Conservation (phyloP, 352 stramenopile species). For the Pilasporangium apinafurcum region DNA sequence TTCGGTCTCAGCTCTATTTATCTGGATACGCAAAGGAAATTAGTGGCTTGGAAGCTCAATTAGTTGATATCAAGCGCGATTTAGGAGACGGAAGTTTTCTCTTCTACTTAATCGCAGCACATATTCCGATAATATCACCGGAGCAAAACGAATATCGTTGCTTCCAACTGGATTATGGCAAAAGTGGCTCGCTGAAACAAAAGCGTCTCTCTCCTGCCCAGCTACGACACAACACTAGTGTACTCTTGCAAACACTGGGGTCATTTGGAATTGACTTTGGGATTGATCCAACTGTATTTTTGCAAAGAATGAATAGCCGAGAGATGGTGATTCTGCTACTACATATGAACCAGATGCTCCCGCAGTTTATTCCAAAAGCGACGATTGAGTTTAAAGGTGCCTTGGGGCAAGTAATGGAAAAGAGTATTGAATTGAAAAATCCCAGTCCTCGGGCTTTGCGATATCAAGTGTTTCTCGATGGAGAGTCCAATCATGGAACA, state of each 20-base stretch:
- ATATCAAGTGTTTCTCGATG: conserved; percentile 89
- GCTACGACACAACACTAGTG: conserved; percentile 44
- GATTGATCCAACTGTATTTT: conserved; percentile 40
- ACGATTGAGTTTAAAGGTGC: conserved; percentile 90
- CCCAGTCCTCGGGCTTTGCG: conserved; percentile 69
- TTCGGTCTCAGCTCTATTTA: conserved; percentile 12
- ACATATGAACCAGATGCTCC: conserved; percentile 88
- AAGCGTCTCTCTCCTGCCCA: conserved; percentile 20
- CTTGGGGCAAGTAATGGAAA: conserved; percentile 83
- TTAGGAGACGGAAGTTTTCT: conserved; percentile 73
- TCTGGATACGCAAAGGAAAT: neutral
- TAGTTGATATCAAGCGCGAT: conserved; percentile 58
- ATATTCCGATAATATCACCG: conserved; percentile 79
- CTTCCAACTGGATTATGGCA: conserved; percentile 54
- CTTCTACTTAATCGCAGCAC: conserved; percentile 80
- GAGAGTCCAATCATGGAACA: neutral
- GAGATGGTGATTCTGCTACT: conserved; percentile 84
- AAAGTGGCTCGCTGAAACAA: too few species aligned
- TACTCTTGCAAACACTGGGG: conserved; percentile 52
- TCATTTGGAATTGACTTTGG: conserved; percentile 82
- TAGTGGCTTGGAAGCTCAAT: conserved; percentile 9
- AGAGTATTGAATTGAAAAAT: conserved; percentile 93
- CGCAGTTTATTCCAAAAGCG: conserved; percentile 90
- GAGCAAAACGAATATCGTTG: conserved; percentile 60
- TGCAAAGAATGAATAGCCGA: conserved; percentile 46